Base-by-base conservation (phyloP, 768 basidiomycete genomes). In the Hygrophoropsis aurantiaca region DNA sequence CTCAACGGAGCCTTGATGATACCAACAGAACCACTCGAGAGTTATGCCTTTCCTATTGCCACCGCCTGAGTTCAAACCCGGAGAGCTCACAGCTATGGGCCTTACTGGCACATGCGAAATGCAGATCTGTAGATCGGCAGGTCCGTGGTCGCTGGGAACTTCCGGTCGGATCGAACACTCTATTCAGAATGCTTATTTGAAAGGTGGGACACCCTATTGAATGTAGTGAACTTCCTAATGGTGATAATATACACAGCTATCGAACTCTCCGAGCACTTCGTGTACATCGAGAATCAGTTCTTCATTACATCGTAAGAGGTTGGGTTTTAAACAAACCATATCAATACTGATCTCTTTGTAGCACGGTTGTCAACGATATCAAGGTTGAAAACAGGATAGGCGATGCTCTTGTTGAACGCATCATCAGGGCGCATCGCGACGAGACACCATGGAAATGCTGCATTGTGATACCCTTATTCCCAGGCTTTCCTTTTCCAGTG, bases 271-370 rank as follows among this genome's bases (percentile, higher is more conserved):
- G 93, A 97, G 56, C 93, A 97, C 60, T 99, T 98, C 61, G 90
- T 99, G 26, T 99, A 99, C 70, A 97, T 99, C 53, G 95, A 97
- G 63, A 93, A 94, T 55, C 90, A 93, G 61, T 93, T 92, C 60
- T 92, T 93, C 66, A 89, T 93, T 53, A 85, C 88, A 1, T 90
- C 88, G 90, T 91, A 65, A 62, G 87, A 51, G 41, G 34, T 5
- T 19, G 10, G 35, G 33, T n/a, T 15, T 33, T 20, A 5, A 27
- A 33, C 11, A 35, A 4, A 11, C 13, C 15, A 26, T 42, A 37
- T 42, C 40, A 24, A 44, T 20, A 25, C 21, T 47, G 26, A 19
- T 51, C 18, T 42, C 34, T 37, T 49, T 40, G 27, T 55, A 90
- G 89, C 26, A 97, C 95, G 2, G 72, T 81, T 2, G 81, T 94